A percentile compares a stretch with the other conserved stretches of the same genome.
These are phyloP conservation scores for Erythrobasidium hasegawianum DNA, from an alignment of 1,284 basidiomycete species.

Conservation along the genomic window DNA sequence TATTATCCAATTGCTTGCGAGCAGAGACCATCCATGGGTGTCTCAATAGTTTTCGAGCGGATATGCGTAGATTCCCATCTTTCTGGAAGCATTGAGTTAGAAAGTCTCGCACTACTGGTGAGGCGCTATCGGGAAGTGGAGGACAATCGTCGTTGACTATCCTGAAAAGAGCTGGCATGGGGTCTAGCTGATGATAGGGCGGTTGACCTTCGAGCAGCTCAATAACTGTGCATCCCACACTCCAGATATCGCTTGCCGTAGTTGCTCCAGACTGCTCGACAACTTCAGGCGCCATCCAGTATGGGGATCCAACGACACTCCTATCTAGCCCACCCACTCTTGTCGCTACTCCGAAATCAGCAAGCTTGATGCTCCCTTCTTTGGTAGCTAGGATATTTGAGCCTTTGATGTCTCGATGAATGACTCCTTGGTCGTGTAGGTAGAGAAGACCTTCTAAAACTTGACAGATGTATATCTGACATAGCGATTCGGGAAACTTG, in stretches of 20 bases:
- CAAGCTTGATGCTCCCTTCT: conserved; percentile 80
- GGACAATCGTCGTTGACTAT: conserved; percentile 98
- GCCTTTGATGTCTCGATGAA: conserved; percentile 98
- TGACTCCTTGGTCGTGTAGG: conserved; percentile 94
- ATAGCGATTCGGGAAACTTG: conserved; percentile 93
- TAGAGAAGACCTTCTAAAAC: conserved; percentile 84
- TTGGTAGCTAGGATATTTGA: conserved; percentile 98
- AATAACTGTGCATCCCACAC: conserved; percentile 90
- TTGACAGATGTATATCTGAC: conserved; percentile 93
- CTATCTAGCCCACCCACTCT: conserved; percentile 63
- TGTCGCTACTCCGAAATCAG: conserved; percentile 47
- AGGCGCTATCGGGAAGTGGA: conserved; percentile 89
- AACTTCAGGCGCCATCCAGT: conserved; percentile 99
- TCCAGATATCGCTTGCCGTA: conserved; percentile 96
- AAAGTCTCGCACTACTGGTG: conserved; percentile 83
- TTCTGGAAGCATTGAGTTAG: conserved; percentile 97
- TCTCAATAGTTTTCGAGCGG: conserved; percentile 83
- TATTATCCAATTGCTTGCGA: conserved; percentile 64
- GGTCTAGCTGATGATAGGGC: conserved; percentile 90
- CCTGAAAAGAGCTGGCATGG: conserved; percentile 95
- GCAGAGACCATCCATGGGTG: conserved; percentile 95
- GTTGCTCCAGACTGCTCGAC: conserved; percentile 96
- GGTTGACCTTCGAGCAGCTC: conserved; percentile 93
- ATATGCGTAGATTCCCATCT: conserved; percentile 87
- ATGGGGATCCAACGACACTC: conserved; percentile 91